These are phyloP conservation scores for Spergularia bocconei DNA, from an alignment of 148 eudicot species.

Conservation along the genomic window DNA sequence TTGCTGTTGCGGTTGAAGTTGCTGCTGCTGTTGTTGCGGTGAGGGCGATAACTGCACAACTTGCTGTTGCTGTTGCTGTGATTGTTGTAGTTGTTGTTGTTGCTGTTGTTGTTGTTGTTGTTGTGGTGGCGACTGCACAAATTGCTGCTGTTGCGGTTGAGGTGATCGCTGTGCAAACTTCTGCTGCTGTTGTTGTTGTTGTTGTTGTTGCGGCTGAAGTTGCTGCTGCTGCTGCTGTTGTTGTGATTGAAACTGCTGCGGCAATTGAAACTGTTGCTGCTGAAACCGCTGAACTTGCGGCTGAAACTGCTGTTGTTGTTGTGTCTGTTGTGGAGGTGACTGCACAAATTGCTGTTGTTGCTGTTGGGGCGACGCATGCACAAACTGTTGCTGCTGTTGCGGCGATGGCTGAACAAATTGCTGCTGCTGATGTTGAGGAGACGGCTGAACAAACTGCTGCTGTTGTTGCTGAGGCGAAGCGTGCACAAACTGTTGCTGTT, in stretches of 20 bases:
- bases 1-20: conserved; percentile 8
- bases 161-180: conserved; percentile 35
- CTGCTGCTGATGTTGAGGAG: conserved; percentile 24
- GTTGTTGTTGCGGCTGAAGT: conserved; percentile 25
- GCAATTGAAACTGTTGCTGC: conserved; percentile 58
- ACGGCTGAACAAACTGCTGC: conserved; percentile 22
- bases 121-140: conserved; percentile 28
- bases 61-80: conserved; percentile 24
- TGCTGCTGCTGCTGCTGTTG: conserved; percentile 34
- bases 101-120: conserved; percentile 21
- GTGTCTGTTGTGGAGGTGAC: conserved; percentile 9
- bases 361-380: conserved; percentile 22
- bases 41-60: conserved; percentile 17
- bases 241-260: conserved; percentile 34
- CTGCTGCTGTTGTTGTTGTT: conserved; percentile 20
- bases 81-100: conserved; percentile 22
- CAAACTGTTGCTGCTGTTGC: conserved; percentile 27
- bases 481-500: conserved; percentile 27
- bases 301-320: conserved; percentile 16
- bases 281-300: conserved; percentile 24
- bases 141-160: conserved; percentile 30
- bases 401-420: conserved; percentile 22
- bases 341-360: conserved; percentile 20
- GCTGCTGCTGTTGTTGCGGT: conserved; percentile 14
- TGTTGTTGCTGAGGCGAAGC: conserved; percentile 33